These are phyloP conservation scores for Solanum tacnaense DNA, from an alignment of 257 asterid genomes.

Conservation along the genomic window DNA sequence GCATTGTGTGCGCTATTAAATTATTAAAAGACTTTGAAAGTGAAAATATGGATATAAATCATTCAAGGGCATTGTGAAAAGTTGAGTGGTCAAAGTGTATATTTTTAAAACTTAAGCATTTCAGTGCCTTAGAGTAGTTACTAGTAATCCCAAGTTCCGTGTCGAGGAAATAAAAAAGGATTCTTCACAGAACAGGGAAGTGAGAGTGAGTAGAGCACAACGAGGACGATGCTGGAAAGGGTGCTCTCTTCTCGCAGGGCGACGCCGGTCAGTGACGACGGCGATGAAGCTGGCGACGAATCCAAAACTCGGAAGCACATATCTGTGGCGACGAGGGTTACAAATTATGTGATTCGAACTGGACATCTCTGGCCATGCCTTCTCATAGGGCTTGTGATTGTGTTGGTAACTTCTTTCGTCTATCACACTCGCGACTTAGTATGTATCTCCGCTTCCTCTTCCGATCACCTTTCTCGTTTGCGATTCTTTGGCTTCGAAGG, in stretches of 20 bases:
- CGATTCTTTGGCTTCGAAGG: conserved; percentile 73
- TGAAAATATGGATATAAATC: not conserved
- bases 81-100: not conserved
- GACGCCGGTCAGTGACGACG: conserved; percentile 48
- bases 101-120: not conserved
- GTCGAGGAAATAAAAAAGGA: not conserved
- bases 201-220: not conserved
- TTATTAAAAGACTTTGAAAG: not conserved
- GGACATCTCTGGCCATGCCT: conserved; percentile 71
- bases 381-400: conserved; percentile 33
- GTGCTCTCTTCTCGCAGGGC: conserved; percentile 67
- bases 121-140: not conserved
- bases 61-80: not conserved
- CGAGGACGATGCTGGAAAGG: conserved; percentile 57
- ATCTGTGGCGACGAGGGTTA: conserved; percentile 28
- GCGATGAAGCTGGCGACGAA: conserved; percentile 39
- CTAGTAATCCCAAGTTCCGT: not conserved
- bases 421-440: conserved; percentile 67
- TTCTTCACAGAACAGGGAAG: not conserved
- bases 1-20: not conserved
- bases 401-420: conserved; percentile 33
- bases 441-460: conserved; percentile 64
- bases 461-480: conserved; percentile 68
- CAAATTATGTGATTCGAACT: conserved; percentile 62
- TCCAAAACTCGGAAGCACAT: conserved; percentile 77